A percentile compares a stretch with the other conserved stretches of the same genome.
These are phyloP conservation scores for Backusella circina DNA, from an alignment of 192 early-diverging fungal species.

Conservation along the genomic window DNA sequence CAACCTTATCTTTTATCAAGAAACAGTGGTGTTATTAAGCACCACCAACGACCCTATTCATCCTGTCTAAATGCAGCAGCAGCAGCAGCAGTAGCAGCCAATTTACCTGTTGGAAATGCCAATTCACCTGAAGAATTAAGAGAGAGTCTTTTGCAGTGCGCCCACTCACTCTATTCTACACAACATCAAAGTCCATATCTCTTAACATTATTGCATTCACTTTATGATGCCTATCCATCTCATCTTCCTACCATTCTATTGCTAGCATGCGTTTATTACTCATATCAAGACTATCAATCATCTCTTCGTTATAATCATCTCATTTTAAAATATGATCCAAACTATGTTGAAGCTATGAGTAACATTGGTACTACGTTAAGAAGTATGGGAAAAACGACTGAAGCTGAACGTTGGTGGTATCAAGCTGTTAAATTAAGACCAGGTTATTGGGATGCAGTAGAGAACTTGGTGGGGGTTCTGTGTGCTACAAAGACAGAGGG, in stretches of 20 bases:
- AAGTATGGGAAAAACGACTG: conserved; percentile 63
- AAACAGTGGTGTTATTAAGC: not conserved
- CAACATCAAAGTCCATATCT: conserved; percentile 50
- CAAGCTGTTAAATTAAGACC: conserved; percentile 78
- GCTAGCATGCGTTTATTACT: conserved; percentile 85
- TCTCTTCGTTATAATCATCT: conserved; percentile 79
- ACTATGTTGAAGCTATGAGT: conserved; percentile 88
- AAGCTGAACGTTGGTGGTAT: conserved; percentile 86
- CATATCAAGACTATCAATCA: conserved; percentile 63
- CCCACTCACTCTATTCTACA: conserved; percentile 57
- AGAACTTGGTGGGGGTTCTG: conserved; percentile 82
- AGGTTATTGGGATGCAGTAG: conserved; percentile 90
- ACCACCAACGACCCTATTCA: conserved; percentile 1
- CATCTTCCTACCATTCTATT: conserved; percentile 85
- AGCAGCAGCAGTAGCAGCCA: conserved; percentile 17
- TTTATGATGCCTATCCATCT: conserved; percentile 51
- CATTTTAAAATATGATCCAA: conserved; percentile 77
- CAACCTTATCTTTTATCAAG: not conserved
- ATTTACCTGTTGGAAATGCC: not conserved
- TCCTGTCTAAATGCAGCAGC: not conserved
- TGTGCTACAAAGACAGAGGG: conserved; percentile 42
- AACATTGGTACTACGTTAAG: conserved; percentile 89
- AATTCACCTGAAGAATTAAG: conserved; percentile 28
- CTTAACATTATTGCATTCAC: conserved; percentile 43
- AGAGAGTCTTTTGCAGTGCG: conserved; percentile 60